Percentiles rank a stretch among this genome's conserved stretches.
Conservation (phyloP, 805 yeast species). For the Candida xyloterini region DNA sequence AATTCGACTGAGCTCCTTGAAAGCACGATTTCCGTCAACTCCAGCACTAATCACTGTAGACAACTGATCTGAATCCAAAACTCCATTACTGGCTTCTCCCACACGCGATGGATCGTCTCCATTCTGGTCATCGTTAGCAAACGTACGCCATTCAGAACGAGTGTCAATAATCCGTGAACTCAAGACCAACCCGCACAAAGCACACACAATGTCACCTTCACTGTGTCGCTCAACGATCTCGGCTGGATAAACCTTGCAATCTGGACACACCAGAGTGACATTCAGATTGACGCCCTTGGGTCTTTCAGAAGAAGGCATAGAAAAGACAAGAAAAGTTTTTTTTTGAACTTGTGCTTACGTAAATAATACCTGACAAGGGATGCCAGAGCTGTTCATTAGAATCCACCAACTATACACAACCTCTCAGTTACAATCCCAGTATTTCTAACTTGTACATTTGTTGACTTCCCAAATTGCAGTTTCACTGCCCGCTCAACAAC, state of each 20-base stretch:
- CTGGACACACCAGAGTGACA: conserved; percentile 90
- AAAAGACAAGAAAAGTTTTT: conserved; percentile 8
- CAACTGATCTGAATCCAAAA: conserved; percentile 85
- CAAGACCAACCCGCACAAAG: conserved; percentile 89
- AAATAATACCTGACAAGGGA: not conserved
- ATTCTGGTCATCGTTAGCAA: conserved; percentile 95
- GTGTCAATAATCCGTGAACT: conserved; percentile 93
- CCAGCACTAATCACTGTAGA: conserved; percentile 89
- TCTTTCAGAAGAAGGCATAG: conserved; percentile 24
- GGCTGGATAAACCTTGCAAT: conserved; percentile 93
- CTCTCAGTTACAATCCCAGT: no score
- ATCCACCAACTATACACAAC: no score
- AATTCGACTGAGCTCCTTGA: conserved; percentile 88
- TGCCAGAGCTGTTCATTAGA: no score
- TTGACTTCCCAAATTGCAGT: no score
- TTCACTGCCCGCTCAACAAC: conserved; percentile 44
- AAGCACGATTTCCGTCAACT: conserved; percentile 78
- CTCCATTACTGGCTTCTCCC: conserved; percentile 94
- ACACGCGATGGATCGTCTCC: conserved; percentile 99
- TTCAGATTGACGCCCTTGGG: conserved; percentile 76
- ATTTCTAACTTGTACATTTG: no score
- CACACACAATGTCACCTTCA: conserved; percentile 99
- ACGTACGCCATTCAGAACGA: conserved; percentile 98
- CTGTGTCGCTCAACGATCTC: conserved; percentile 91
- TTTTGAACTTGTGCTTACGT: not conserved